Percentiles rank a stretch among this genome's conserved stretches.
Evolutionary conservation across 2,329 filamentous ascomycete species (phyloP).

Genomic region (Fusarium mundagurra): DNA sequence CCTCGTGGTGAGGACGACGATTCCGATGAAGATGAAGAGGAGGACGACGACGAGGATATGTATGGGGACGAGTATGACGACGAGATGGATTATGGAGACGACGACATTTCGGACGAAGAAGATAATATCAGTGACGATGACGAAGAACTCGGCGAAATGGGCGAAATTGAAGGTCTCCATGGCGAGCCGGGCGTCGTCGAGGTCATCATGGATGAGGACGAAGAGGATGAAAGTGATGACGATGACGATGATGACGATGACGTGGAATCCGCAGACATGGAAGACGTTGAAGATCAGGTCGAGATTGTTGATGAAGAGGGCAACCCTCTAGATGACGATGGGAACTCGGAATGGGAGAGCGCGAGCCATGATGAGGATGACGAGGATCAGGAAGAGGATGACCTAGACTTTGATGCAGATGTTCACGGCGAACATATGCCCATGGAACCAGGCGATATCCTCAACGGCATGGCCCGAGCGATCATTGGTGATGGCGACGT

Average conservation of each 20-base stretch:
- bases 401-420: slow-evolving; percentile 65
- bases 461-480: slow-evolving; percentile 66
- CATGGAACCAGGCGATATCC: slow-evolving; percentile 56
- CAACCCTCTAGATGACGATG: slow-evolving; percentile 68
- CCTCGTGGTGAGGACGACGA: slow-evolving; percentile 83
- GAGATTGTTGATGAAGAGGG: slow-evolving; percentile 73
- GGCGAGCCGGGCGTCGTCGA: slow-evolving; percentile 72
- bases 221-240: slow-evolving; percentile 68
- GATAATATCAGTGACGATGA: slow-evolving; percentile 92
- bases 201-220: slow-evolving; percentile 83
- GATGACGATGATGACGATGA: slow-evolving; percentile 59
- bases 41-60: slow-evolving; percentile 89
- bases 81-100: slow-evolving; percentile 89
- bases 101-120: slow-evolving; percentile 83
- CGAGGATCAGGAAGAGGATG: slow-evolving; percentile 62
- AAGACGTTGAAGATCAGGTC: slow-evolving; percentile 63
- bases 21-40: slow-evolving; percentile 76
- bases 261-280: slow-evolving; percentile 55
- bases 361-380: slow-evolving; percentile 63
- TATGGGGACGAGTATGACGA: slow-evolving; percentile 92
- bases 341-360: slow-evolving; percentile 69
- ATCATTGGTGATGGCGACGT: slow-evolving; percentile 62
- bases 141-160: slow-evolving; percentile 84
- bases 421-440: slow-evolving; percentile 62
- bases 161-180: slow-evolving; percentile 80